Evolutionary conservation across 2,329 filamentous ascomycete genomes (phyloP), one percentile per base, ranked within the genome.

Genomic region (Hypoxylon sp.): DNA sequence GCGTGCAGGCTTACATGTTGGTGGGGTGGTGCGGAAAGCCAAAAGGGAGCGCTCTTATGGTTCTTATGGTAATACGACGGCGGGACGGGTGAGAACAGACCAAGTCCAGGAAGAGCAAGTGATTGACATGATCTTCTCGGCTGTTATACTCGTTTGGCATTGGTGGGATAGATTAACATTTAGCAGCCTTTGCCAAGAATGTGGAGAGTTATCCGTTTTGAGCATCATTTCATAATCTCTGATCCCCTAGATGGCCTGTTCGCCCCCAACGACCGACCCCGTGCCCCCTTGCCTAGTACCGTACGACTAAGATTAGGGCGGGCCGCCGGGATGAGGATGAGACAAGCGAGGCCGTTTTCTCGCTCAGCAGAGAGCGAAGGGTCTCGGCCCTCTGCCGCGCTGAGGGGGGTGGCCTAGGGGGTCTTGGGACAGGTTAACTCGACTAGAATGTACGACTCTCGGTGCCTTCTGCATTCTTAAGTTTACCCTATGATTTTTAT

Each of bases 401-500:
- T 30, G 36, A 38, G 40, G 40, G 44, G 54, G 53, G 36, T 40
- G 36, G 36, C 8, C 36, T 40, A 40, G 36, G 36, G 36, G 36
- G 36, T 20, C 36, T 11, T 20, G 36, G 55, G 33, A 28, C 32
- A 33, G 11, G 42, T 30, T 20, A 48, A 49, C 26, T 49, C n/a
- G 22, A 16, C 20, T 59, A 56, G 12, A 63, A 56, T 60, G 50
- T 60, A 49, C 40, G 33, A 32, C 42, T 40, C 18, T 61, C 33
- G 28, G 45, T 52, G 40, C 30, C 51, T 51, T 50, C 61, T 28
- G 44, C 52, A 50, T 33, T 57, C 18, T 32, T 55, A 60, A 51
- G 55, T 66, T 68, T 68, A 68, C 63, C 66, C 66, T 64, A 52
- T 64, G 54, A 32, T 58, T 30, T 64, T 68, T 66, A 66, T 66